Percentiles rank a stretch among this genome's conserved stretches.
These are phyloP conservation scores for Globisporangium emineosum DNA, from an alignment of 352 stramenopile genomes.

Conservation along the genomic window DNA sequence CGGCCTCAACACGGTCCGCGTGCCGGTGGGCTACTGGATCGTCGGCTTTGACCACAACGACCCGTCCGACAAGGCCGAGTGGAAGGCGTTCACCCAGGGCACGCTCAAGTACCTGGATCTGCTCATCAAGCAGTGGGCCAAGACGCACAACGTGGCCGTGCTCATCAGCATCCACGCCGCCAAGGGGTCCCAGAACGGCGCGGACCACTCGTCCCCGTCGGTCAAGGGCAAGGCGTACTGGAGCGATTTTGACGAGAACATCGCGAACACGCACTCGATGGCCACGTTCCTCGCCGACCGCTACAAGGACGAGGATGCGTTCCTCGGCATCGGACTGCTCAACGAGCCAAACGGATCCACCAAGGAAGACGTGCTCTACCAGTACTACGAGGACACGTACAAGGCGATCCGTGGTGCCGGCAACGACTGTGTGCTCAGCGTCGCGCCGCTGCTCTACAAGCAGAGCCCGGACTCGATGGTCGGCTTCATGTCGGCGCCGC, in stretches of 20 bases:
- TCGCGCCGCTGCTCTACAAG: conserved; percentile 50
- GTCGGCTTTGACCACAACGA: conserved; percentile 64
- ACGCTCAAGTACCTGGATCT: conserved; percentile 50
- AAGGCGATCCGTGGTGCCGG: conserved; percentile 39
- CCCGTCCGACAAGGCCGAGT: conserved; percentile 33
- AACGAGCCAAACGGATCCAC: conserved; percentile 67
- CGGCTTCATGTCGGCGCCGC: conserved; percentile 45
- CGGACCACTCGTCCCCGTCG: conserved; percentile 61
- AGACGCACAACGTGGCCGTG: conserved; percentile 50
- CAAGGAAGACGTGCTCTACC: conserved; percentile 40
- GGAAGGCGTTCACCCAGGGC: conserved; percentile 40
- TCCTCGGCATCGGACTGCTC: conserved; percentile 68
- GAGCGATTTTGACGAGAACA: conserved; percentile 50
- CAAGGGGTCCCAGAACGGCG: conserved; percentile 77
- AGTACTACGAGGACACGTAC: conserved; percentile 79
- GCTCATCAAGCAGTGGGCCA: conserved; percentile 41
- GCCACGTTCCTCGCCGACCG: conserved; percentile 53
- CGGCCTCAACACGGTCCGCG: conserved; percentile 79
- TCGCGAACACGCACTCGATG: conserved; percentile 38
- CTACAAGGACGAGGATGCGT: conserved; percentile 70
- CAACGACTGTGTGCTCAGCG: conserved; percentile 65
- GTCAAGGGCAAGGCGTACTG: conserved; percentile 41
- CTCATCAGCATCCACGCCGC: conserved; percentile 58
- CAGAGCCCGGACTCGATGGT: conserved; percentile 45
- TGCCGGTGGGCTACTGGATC: conserved; percentile 83